These are phyloP conservation scores for Acanthamoeba quina DNA, from an alignment of 208 protist genomes.

Conservation along the genomic window DNA sequence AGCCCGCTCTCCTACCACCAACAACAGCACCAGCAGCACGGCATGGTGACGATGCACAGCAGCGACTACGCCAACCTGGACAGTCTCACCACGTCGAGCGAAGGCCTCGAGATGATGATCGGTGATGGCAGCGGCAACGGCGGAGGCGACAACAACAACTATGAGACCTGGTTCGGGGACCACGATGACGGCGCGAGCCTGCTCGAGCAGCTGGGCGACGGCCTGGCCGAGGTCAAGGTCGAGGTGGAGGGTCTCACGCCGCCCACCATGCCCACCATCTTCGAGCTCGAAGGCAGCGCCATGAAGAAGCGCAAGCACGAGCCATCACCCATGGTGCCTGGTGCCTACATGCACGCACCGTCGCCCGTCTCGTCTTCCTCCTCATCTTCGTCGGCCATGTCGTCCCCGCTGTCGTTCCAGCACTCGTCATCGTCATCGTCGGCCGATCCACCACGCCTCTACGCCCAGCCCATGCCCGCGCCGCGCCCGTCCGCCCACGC, in stretches of 20 bases:
- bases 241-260: constrained; percentile 9
- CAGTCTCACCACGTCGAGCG: constrained; percentile 30
- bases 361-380: neutral
- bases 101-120: constrained; percentile 23
- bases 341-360: neutral
- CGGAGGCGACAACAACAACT: neutral
- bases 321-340: neutral
- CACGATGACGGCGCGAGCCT: neutral
- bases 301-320: constrained; percentile 70
- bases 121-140: neutral
- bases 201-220: neutral
- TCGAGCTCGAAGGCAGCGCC: too few relatives aligned
- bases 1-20: neutral
- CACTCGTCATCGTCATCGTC: too few relatives aligned
- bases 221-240: neutral
- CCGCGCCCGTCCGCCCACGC: too few relatives aligned
- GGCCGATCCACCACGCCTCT: neutral
- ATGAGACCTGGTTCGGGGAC: neutral
- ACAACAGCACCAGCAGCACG: neutral
- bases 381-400: too few relatives aligned
- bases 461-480: constrained; percentile 24
- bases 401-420: neutral
- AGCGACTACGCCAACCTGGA: constrained; percentile 47
- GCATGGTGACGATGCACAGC: constrained; percentile 52
- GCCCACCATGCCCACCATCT: constrained; percentile 32